Evolutionary conservation across 176 grass and related monocot genomes (phyloP), one percentile per base, ranked within the genome.

Genomic region (Bolboschoenus planiculmis): DNA sequence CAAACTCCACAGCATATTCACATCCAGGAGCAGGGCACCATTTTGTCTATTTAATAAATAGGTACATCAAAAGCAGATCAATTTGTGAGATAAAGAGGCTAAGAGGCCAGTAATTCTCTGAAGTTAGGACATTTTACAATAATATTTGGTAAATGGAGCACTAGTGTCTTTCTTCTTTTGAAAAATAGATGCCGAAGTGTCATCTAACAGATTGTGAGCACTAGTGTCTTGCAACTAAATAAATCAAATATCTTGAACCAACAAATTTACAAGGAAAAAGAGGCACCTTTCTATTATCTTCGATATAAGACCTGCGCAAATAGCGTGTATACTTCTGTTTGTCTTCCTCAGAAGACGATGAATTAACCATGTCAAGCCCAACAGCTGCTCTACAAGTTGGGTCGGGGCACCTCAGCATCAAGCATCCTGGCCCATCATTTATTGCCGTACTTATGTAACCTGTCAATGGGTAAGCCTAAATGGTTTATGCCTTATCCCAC

Each of bases 21-120:
- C 97, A 99, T 78, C 97, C 97, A 93, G 97, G 97, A 46, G 97
- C 93, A 89, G 97, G 97, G 66, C 97, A 99, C 97, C 97, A 99
- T 81, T 99, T 99, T 84, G 93, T 99, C 97, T 99, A 85, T 85
- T 86, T 16, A 80, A 88, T 77, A 85, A 61, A 56, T 18, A 65
- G 54, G 4, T 30, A 34, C 10, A 72, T 78, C n/a, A 83, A 89
- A 92, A 85, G n/a, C 68, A 40, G 24, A 18, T 46, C 27, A 21
- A 65, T 80, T n/a, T 83, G 36, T 24, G 26, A 78, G 36, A 61
- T 26, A 60, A 23, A 47, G 31, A 64, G 58, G 23, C 6, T 31
- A 51, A 53, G 46, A 77, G 47, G 46, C 40, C 23, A 42, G 8
- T 29, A 30, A 75, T 29, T 11, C 4, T 73, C 40, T 7, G 9